Conservation (phyloP, 2,329 filamentous ascomycete genomes). For the Pseudocercospora pini-densiflorae region DNA sequence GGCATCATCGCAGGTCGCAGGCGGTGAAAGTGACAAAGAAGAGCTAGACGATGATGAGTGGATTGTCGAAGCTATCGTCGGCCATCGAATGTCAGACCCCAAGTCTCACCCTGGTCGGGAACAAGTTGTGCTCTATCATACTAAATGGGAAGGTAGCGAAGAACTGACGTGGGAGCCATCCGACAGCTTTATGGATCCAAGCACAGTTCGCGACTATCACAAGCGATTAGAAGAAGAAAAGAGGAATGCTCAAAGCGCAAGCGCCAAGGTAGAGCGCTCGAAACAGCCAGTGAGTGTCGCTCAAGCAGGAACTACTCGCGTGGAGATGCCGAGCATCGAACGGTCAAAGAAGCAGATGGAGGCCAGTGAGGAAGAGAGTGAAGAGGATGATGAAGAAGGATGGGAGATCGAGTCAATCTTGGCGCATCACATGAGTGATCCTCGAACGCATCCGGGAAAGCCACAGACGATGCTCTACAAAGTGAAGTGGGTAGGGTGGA, state of each 20-base stretch:
- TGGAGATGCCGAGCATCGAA: background rate
- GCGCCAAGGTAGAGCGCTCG: background rate
- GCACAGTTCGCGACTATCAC: slow-evolving; percentile 36
- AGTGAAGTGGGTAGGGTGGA: slow-evolving; percentile 39
- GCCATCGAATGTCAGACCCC: slow-evolving; percentile 38
- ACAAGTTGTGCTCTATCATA: slow-evolving; percentile 39
- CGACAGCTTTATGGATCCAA: slow-evolving; percentile 37
- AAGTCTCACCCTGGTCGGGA: slow-evolving; percentile 36
- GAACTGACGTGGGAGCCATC: slow-evolving; percentile 41
- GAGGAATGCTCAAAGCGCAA: slow-evolving; percentile 15
- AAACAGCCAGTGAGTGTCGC: background rate
- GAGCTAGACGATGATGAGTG: slow-evolving; percentile 31
- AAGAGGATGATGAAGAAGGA: slow-evolving; percentile 19
- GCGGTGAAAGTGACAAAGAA: slow-evolving; percentile 15
- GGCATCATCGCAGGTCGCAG: slow-evolving; percentile 14
- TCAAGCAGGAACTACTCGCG: background rate
- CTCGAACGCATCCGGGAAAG: slow-evolving; percentile 34
- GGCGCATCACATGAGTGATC: slow-evolving; percentile 34
- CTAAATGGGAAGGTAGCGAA: slow-evolving; percentile 40
- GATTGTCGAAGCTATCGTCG: slow-evolving; percentile 37
- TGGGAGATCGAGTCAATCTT: slow-evolving; percentile 36
- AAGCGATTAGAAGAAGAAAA: slow-evolving; percentile 24
- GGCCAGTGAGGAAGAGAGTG: slow-evolving; percentile 2
- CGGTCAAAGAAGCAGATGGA: background rate
- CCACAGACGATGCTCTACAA: slow-evolving; percentile 37